phyloP scores from a whole-genome alignment of 306 rosid genomes.

The Inga laurina region DNA sequence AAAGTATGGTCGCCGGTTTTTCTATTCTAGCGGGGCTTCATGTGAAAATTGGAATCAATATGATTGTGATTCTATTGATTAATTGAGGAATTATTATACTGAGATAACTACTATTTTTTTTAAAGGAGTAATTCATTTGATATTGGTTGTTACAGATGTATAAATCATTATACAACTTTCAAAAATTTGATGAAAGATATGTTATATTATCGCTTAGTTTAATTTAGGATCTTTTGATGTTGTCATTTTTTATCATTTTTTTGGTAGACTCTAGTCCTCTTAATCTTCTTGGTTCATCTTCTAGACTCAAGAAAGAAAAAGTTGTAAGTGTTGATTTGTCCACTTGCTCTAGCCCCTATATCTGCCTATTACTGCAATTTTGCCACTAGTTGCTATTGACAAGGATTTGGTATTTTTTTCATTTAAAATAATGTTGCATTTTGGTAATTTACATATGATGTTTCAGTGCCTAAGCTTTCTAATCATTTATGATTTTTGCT shows the following conservation, averaged over 20 bases:
- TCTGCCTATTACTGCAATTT: slow-evolving; percentile 13
- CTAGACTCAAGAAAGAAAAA: slow-evolving; percentile 52
- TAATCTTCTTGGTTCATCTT: slow-evolving; percentile 61
- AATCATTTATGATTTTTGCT: no score
- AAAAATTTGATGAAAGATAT: neutral
- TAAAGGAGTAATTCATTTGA: slow-evolving; percentile 7
- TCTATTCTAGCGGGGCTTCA: no score
- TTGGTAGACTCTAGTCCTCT: slow-evolving; percentile 57
- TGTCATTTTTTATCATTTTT: slow-evolving; percentile 18
- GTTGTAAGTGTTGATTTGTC: slow-evolving; percentile 55
- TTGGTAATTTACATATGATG: slow-evolving; percentile 55
- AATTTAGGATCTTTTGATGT: neutral
- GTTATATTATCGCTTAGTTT: neutral
- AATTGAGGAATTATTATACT: slow-evolving; percentile 9
- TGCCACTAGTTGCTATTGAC: slow-evolving; percentile 28
- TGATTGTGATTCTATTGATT: no score
- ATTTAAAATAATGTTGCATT: slow-evolving; percentile 8
- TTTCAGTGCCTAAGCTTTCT: slow-evolving; percentile 19
- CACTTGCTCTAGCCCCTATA: slow-evolving; percentile 20
- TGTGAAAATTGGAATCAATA: no score
- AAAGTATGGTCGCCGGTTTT: no score
- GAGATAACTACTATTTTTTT: neutral
- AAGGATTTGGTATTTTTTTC: slow-evolving; percentile 14
- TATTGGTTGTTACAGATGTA: neutral
- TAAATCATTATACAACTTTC: slow-evolving; percentile 6